Conservation (phyloP, 441 rosid species). For the Pelargonium fulgidum region DNA sequence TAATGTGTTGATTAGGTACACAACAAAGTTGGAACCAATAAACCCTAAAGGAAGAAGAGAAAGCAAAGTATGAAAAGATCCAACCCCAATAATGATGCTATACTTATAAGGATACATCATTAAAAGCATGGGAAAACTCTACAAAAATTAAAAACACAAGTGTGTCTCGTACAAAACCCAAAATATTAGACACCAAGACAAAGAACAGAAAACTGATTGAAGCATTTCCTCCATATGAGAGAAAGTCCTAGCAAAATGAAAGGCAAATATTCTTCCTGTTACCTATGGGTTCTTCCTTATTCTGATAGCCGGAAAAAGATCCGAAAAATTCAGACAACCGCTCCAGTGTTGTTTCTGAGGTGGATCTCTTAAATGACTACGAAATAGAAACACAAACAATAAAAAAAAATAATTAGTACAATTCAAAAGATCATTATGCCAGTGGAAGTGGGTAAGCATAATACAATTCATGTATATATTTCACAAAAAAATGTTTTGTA, state of each 20-base stretch:
- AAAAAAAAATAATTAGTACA: neutral
- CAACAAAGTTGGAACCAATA: neutral
- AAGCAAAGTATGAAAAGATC: neutral
- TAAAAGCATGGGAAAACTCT: neutral
- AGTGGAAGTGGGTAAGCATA: neutral
- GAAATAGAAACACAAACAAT: neutral
- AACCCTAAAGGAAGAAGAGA: neutral
- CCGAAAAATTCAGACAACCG: conserved; percentile 5
- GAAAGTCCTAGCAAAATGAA: neutral
- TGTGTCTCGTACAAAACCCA: neutral
- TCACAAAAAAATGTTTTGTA: no score
- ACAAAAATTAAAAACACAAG: neutral
- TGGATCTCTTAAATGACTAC: conserved; percentile 21
- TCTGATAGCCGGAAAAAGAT: neutral
- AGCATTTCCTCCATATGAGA: neutral
- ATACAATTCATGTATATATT: no score
- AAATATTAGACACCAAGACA: neutral
- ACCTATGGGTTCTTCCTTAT: neutral
- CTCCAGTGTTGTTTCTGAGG: conserved; percentile 6
- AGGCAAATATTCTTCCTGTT: neutral
- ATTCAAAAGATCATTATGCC: neutral
- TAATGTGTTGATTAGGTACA: conserved; percentile 9
- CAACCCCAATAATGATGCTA: neutral
- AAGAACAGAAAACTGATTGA: neutral
- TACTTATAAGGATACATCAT: neutral